Conservation (phyloP, 495 filamentous ascomycete species). For the Aspergillus affinis region DNA sequence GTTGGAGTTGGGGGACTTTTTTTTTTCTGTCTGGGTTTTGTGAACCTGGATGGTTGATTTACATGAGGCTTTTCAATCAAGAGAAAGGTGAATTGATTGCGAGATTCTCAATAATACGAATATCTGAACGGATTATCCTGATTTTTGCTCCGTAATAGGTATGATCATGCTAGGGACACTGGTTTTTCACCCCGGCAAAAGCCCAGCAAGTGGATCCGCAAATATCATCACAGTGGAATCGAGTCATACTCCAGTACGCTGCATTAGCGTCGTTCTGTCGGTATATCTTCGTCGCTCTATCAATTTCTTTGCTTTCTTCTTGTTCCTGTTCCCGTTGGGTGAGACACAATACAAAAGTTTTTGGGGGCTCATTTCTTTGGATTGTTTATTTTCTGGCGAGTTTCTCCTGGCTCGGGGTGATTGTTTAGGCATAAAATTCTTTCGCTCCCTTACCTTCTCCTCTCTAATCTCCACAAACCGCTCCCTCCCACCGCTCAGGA, state of each 20-base stretch:
- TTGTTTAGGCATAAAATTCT: background rate
- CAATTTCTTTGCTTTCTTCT: background rate
- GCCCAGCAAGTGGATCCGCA: background rate
- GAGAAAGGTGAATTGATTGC: no score
- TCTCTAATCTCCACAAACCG: background rate
- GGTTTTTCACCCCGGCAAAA: background rate
- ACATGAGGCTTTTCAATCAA: background rate
- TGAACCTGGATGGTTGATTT: background rate
- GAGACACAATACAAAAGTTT: background rate
- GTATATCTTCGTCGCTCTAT: background rate
- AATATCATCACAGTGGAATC: background rate
- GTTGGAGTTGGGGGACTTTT: background rate
- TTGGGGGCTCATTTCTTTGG: background rate
- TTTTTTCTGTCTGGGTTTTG: background rate
- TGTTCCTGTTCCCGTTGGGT: background rate
- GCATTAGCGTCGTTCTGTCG: background rate
- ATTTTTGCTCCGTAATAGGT: no score
- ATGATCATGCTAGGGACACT: no score
- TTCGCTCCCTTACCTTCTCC: background rate
- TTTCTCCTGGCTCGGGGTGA: no score
- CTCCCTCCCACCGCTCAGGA: background rate
- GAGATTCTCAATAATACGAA: no score
- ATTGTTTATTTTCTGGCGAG: background rate
- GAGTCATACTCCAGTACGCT: constrained; percentile 4
- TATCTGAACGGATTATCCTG: no score